Percentiles rank a stretch among this genome's conserved stretches.
Conservation (phyloP, 176 grass and related monocot genomes). For the Thinopyrum elongatum region DNA sequence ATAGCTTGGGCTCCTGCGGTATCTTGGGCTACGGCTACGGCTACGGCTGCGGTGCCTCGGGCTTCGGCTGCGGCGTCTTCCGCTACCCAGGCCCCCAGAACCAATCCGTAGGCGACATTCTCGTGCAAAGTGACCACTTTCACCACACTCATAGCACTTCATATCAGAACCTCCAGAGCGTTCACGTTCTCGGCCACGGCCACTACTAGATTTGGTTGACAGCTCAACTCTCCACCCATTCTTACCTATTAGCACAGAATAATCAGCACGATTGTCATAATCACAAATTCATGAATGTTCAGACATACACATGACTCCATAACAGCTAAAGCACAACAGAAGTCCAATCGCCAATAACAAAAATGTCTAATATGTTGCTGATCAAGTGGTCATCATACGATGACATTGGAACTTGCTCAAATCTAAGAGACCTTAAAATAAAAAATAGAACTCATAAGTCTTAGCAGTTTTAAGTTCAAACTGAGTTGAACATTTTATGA, state of each 20-base stretch:
- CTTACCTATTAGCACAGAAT: constrained; percentile 51
- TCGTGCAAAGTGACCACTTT: constrained; percentile 85
- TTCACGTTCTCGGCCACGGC: constrained; percentile 52
- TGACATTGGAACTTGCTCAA: neutral
- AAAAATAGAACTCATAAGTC: neutral
- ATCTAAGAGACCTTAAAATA: neutral
- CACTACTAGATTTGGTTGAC: constrained; percentile 65
- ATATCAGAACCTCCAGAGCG: constrained; percentile 56
- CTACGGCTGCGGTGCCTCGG: constrained; percentile 52
- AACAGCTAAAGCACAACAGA: neutral
- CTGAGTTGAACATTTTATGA: neutral
- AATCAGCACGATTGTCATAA: constrained; percentile 2
- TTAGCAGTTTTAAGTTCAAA: neutral
- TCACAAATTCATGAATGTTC: constrained; percentile 4
- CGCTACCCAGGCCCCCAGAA: constrained; percentile 64
- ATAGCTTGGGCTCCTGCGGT: constrained; percentile 82
- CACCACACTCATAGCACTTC: constrained; percentile 93
- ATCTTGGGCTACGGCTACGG: constrained; percentile 60
- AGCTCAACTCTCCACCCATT: constrained; percentile 92
- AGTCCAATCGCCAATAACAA: neutral
- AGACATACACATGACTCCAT: neutral
- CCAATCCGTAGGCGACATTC: constrained; percentile 75
- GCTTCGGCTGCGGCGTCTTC: constrained; percentile 58
- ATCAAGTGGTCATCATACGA: neutral
- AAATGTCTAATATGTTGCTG: neutral